Evolutionary conservation across 202 grass and related monocot species (phyloP), one percentile per base, ranked within the genome.

Genomic region (Hordeum pubiflorum): DNA sequence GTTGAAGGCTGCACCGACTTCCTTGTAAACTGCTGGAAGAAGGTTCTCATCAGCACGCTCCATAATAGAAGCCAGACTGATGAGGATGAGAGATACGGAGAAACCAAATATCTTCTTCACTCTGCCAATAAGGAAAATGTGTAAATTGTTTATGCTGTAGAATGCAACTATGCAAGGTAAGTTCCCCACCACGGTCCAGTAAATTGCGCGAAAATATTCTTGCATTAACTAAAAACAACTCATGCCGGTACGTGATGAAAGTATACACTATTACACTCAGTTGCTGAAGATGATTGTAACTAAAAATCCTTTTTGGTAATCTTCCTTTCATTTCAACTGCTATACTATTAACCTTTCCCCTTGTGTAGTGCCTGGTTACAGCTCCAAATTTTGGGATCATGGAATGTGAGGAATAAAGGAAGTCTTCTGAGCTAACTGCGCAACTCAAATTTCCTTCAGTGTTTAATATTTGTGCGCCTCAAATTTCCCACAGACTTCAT

Each of bases 1-100:
- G 63, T 89, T 88, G 79, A 97, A 97, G 52, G 91, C 80, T 78
- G 84, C 85, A 85, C 91, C 93, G 79, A 97, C 94, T 93, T 97
- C 91, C 69, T 97, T 97, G 82, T 97, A 97, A 91, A 97, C 94
- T 24, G 94, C 86, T 67, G 91, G 94, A 84, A 97, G 85, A 58
- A 97, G 94, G 82, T 89, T 97, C 84, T 97, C 93, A 81, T 97
- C 93, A 31, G 94, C 94, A 77, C 85, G 91, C 84, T 97, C 91
- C 89, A 93, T 90, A 57, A 97, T 88, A n/a, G 94, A 92, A 85
- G 87, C 94, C 78, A 97, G 31, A 69, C 94, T 97, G 69, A 97
- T 94, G 81, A 97, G 91, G 67, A 97, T 90, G 79, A 97, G 89
- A 85, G 94, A 97, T 54, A 94, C 64, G 52, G 94, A 94, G 78